A percentile compares a stretch with the other conserved stretches of the same genome.
Evolutionary conservation across 2,329 filamentous ascomycete genomes (phyloP).

Genomic region (Penicillium fuscoglaucum): DNA sequence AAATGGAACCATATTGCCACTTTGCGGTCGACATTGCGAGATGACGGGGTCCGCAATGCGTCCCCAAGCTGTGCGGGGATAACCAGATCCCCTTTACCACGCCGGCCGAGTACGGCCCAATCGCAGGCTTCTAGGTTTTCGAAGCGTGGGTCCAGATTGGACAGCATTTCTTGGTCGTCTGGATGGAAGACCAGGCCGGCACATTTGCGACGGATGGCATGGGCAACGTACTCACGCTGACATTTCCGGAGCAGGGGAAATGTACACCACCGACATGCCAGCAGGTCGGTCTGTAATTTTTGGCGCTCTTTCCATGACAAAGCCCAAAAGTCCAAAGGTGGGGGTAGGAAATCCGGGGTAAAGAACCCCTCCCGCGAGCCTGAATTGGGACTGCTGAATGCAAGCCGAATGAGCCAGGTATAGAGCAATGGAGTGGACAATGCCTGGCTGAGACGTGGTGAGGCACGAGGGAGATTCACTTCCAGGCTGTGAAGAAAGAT

Average conservation of each 20-base stretch:
- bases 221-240: slow-evolving; percentile 40
- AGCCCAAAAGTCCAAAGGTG: slow-evolving; percentile 36
- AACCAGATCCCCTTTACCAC: slow-evolving; percentile 36
- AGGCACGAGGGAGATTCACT: slow-evolving; percentile 49
- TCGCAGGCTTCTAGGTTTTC: slow-evolving; percentile 24
- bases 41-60: not conserved
- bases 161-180: slow-evolving; percentile 26
- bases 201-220: slow-evolving; percentile 35
- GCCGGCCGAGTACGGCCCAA: slow-evolving; percentile 23
- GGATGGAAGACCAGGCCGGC: slow-evolving; percentile 28
- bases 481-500: slow-evolving; percentile 55
- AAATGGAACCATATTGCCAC: slow-evolving; percentile 42
- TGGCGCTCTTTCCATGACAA: slow-evolving; percentile 31
- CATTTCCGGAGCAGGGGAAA: slow-evolving; percentile 41
- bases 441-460: slow-evolving; percentile 41
- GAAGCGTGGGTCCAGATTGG: slow-evolving; percentile 29
- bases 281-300: slow-evolving; percentile 38
- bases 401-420: slow-evolving; percentile 45
- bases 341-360: slow-evolving; percentile 41
- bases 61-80: slow-evolving; percentile 23
- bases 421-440: slow-evolving; percentile 46
- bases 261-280: slow-evolving; percentile 46
- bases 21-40: slow-evolving; percentile 24
- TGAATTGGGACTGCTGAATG: slow-evolving; percentile 43
- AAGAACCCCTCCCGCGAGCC: slow-evolving; percentile 36